Base-by-base conservation (phyloP, 2,329 filamentous ascomycete genomes). In the Venturiaceae sp. region DNA sequence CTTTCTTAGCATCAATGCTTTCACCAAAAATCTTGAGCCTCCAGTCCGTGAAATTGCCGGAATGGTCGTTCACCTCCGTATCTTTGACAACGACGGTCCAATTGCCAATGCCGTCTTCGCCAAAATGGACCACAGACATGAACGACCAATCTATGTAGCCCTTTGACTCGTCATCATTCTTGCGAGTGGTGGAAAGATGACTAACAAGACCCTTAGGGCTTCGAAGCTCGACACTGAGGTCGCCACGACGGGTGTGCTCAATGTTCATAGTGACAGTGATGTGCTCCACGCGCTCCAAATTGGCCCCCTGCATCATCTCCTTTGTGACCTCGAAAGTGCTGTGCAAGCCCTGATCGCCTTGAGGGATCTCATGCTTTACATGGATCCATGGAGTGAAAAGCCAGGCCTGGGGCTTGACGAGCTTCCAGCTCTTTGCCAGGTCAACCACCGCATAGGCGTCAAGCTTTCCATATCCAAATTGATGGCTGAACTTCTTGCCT, bases 231-330 rank as follows among this genome's bases (percentile, higher is more conserved):
- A 95, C 92, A 68, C 90, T 96, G 28, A 99, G 72, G 70, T 99
- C 94, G 59, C 94, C 94, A 63, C 94, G 87, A 60, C 88, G 86
- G 2, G 82, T 85, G 69, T 99, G 94, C 58, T 89, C 83, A 26
- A 96, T 81, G 67, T 99, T 99, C 92, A 99, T 99, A 2, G 92
- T 97, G 36, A 99, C 83, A 0, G 92, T 97, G 36, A 99, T 89
- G 73, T 99, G 94, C 75, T 99, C 94, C 28, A 99, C 69, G 16
- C 88, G 84, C 66, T 85, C 90, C 14, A 99, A 71, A 68, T 99
- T 99, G 64, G 90, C 90, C 23, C 84, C 74, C 67, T 86, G 83
- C 59, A 97, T 76, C 83, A 92, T 90, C 21, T 91, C 84, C 57
- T 83, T 73, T 0, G 90, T 96, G 39, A 99, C 84, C 53, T 91